These are phyloP conservation scores for Phytophthora agathidicida DNA, from an alignment of 352 stramenopile genomes.

Conservation along the genomic window DNA sequence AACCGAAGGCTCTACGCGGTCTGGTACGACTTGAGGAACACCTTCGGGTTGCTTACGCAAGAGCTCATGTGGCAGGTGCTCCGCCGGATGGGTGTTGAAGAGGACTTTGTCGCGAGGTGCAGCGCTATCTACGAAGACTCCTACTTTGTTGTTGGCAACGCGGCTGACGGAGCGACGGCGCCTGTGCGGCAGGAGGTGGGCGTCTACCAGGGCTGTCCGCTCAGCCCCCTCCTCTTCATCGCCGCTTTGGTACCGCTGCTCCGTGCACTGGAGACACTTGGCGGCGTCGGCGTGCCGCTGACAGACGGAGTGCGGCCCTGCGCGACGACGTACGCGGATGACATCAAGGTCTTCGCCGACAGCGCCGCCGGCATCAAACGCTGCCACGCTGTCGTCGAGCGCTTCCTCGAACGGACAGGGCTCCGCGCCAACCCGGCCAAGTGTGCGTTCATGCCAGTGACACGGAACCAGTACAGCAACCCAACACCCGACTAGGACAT, in stretches of 20 bases:
- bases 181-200: constrained; percentile 22
- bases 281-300: constrained; percentile 1
- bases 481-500: constrained; percentile 7
- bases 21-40: constrained; percentile 34
- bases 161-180: constrained; percentile 16
- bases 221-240: constrained; percentile 34
- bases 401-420: constrained; percentile 7
- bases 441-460: constrained; percentile 11
- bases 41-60: constrained; percentile 24
- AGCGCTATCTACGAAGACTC: constrained; percentile 18
- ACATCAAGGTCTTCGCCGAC: constrained; percentile 6
- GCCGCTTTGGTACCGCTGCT: constrained; percentile 14
- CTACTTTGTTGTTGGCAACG: constrained; percentile 18
- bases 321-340: constrained; percentile 6
- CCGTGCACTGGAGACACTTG: not conserved
- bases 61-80: constrained; percentile 20
- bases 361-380: constrained; percentile 3
- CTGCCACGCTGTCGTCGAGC: constrained; percentile 4
- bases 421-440: constrained; percentile 8
- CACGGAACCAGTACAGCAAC: constrained; percentile 10
- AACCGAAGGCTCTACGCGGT: constrained; percentile 22
- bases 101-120: not conserved
- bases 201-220: constrained; percentile 28
- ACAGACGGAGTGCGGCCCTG: not conserved
- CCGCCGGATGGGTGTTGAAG: constrained; percentile 10